phyloP scores from a whole-genome alignment of 345 rosid species.

The Cardamine chenopodiifolia region DNA sequence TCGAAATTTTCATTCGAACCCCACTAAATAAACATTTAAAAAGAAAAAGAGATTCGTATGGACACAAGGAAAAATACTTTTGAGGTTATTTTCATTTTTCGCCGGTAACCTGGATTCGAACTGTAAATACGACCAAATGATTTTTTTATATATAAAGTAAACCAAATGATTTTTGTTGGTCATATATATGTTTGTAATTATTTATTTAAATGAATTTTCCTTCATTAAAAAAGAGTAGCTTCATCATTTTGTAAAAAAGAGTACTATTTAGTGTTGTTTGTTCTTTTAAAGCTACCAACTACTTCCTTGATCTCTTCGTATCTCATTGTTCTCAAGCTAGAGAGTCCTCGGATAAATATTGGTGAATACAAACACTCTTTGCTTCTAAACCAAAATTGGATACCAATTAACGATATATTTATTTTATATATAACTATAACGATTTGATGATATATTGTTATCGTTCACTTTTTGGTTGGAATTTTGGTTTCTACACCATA shows the following conservation, averaged over 20 bases:
- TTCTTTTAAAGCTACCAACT: no score
- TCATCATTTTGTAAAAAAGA: conserved; percentile 8
- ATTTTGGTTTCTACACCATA: neutral
- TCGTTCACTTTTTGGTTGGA: neutral
- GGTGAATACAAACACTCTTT: neutral
- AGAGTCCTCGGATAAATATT: no score
- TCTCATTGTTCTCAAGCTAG: no score
- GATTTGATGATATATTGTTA: neutral
- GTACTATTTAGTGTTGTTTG: no score
- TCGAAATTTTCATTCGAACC: conserved; percentile 30
- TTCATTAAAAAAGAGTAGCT: neutral
- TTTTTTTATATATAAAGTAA: no score
- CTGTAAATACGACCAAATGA: no score
- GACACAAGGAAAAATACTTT: conserved; percentile 16
- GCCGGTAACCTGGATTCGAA: neutral
- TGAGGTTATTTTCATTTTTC: neutral
- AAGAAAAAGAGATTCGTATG: conserved; percentile 17
- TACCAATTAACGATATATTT: neutral
- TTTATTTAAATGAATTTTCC: neutral
- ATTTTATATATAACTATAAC: no score
- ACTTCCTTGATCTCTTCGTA: no score
- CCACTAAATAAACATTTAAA: conserved; percentile 19
- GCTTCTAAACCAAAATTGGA: neutral
- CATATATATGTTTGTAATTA: neutral
- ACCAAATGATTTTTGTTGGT: neutral